Conservation (phyloP, 306 rosid genomes). For the Geum urbanum region DNA sequence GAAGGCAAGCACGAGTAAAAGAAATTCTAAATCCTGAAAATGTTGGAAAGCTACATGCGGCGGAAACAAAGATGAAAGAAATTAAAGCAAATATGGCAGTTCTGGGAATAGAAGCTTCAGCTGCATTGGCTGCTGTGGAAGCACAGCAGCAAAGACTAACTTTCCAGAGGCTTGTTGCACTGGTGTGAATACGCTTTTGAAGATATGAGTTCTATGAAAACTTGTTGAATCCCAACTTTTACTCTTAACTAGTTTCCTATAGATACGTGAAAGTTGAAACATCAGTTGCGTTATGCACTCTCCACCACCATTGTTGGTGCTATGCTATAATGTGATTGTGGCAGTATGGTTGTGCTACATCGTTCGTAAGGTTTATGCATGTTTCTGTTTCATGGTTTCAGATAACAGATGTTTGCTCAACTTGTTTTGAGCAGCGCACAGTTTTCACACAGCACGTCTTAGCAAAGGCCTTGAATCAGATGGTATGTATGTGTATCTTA, state of each 20-base stretch:
- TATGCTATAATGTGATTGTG: neutral
- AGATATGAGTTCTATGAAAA: constrained; percentile 13
- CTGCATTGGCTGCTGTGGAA: constrained; percentile 93
- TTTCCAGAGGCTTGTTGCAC: constrained; percentile 95
- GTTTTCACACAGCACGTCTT: constrained; percentile 98
- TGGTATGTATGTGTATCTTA: constrained; percentile 43
- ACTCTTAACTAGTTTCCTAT: no score
- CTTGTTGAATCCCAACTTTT: no score
- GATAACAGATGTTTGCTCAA: constrained; percentile 94
- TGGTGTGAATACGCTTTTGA: constrained; percentile 51
- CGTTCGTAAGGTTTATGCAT: neutral
- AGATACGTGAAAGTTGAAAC: no score
- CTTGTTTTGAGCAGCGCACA: constrained; percentile 98
- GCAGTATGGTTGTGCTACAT: neutral
- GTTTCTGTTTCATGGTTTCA: constrained; percentile 44
- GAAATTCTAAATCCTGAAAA: constrained; percentile 71
- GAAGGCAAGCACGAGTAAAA: constrained; percentile 75
- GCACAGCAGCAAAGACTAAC: constrained; percentile 94
- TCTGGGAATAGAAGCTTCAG: constrained; percentile 89
- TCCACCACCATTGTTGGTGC: neutral
- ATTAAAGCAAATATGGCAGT: constrained; percentile 86
- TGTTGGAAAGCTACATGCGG: constrained; percentile 85
- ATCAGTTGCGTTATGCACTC: neutral
- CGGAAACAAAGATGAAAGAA: constrained; percentile 87
- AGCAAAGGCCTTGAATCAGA: constrained; percentile 90